Evolutionary conservation across 306 rosid genomes (phyloP).

Genomic region (Lotus japonicus): DNA sequence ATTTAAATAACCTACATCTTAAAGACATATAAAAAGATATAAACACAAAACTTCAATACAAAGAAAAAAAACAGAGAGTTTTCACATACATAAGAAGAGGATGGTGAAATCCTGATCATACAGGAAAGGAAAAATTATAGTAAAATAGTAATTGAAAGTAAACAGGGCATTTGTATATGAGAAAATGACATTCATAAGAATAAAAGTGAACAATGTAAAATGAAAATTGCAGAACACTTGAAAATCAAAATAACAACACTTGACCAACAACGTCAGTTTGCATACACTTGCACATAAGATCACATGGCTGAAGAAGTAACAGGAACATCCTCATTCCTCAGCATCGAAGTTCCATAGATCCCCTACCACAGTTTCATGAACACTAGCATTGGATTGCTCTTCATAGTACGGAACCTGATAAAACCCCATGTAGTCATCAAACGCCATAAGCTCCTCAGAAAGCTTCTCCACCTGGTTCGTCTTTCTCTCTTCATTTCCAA

Average conservation of each 20-base stretch:
- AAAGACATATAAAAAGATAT: too few species aligned
- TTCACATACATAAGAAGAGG: too few species aligned
- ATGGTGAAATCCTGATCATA: not conserved
- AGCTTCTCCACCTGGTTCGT: slow-evolving; percentile 48
- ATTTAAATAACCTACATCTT: too few species aligned
- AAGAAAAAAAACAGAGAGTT: too few species aligned
- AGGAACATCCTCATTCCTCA: not conserved
- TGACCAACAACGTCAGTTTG: not conserved
- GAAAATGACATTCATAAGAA: not conserved
- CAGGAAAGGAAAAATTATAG: not conserved
- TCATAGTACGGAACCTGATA: slow-evolving; percentile 68
- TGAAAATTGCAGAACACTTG: not conserved
- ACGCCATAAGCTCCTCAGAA: slow-evolving; percentile 73
- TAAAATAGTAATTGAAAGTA: not conserved
- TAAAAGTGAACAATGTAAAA: not conserved
- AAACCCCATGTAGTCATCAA: slow-evolving; percentile 56
- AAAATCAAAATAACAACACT: not conserved
- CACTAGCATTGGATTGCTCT: slow-evolving; percentile 18
- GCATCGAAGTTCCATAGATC: slow-evolving; percentile 66
- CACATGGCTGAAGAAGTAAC: not conserved
- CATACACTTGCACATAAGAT: not conserved
- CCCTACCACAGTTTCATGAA: slow-evolving; percentile 44
- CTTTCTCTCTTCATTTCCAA: slow-evolving; percentile 12
- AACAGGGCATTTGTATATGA: not conserved
- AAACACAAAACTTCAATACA: too few species aligned